Evolutionary conservation across 768 basidiomycete genomes (phyloP), one percentile per base, ranked within the genome.

Genomic region (Punctularia strigosozonata): DNA sequence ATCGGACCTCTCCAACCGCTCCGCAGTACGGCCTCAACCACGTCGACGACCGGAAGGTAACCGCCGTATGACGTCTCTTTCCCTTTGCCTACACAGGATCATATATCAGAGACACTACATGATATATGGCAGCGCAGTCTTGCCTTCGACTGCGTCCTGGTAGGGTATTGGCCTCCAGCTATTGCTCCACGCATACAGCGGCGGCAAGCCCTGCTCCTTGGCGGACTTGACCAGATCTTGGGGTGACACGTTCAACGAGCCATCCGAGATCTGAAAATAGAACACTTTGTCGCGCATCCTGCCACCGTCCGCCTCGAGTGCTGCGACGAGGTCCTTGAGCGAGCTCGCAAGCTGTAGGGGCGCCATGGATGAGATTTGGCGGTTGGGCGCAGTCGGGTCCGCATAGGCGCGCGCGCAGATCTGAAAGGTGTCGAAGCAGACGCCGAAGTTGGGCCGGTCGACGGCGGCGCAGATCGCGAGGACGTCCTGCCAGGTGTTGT

Each of bases 251-350:
- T 39, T 46, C 6, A 44, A 43, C 31, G 49, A 47, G 22, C 50
- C 57, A 31, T 59, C 56, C 12, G 54, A 58, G 18, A 59, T 53
- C 36, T 57, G 57, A 19, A 59, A 41, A 43, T 54, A 59, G 43
- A 54, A 59, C 23, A 57, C 57, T 48, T 55, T 52, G n/a, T n/a
- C n/a, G n/a, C n/a, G n/a, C n/a, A n/a, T n/a, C n/a, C n/a, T n/a
- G 28, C 40, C 37, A 1, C 18, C 19, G 38, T 4, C 17, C 26
- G 47, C 41, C 3, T 50, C 42, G 18, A 53, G 19, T 0, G 50
- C 48, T n/a, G 30, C 26, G 6, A 46, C 39, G 28, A 57, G 52
- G 1, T 47, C 40, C 8, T 38, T 25, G 6, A 57, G 37, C 1
- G 57, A 56, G 5, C 43, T 28, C 3, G 41, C 19, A 14, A 57